Percentiles rank a stretch among this genome's conserved stretches.
phyloP scores from a whole-genome alignment of 768 basidiomycete genomes.

The Hortiboletus flavorubellus region DNA sequence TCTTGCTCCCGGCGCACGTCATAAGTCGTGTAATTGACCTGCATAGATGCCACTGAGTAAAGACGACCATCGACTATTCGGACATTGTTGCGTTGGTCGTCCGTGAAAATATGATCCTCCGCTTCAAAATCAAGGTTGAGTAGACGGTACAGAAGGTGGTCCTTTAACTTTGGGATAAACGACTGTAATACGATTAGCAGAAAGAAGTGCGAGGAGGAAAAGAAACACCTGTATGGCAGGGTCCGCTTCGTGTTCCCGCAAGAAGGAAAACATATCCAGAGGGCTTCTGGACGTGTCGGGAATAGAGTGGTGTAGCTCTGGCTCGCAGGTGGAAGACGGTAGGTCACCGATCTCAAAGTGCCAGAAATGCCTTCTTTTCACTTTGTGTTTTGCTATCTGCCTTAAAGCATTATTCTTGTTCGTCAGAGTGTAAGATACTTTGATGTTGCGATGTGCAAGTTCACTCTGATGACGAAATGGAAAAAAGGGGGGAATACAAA shows the following conservation, averaged over 20 bases:
- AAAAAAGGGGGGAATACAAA: not conserved
- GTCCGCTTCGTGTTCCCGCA: not conserved
- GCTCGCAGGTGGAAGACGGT: not conserved
- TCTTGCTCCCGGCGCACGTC: conserved; percentile 26
- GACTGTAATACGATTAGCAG: not conserved
- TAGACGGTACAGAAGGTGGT: conserved; percentile 15
- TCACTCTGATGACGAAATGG: conserved; percentile 32
- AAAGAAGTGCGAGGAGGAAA: not conserved
- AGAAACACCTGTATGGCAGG: conserved; percentile 8
- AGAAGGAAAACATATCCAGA: not conserved
- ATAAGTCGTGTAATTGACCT: conserved; percentile 34
- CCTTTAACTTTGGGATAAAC: conserved; percentile 12
- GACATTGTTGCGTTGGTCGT: conserved; percentile 9
- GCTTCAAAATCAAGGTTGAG: not conserved
- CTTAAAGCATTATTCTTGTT: conserved; percentile 32
- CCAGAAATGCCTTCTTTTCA: conserved; percentile 10
- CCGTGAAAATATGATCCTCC: conserved; percentile 5
- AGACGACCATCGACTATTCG: conserved; percentile 14
- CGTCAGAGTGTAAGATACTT: conserved; percentile 34
- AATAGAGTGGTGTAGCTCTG: conserved; percentile 10
- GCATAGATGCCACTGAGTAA: conserved; percentile 19
- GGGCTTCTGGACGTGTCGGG: not conserved
- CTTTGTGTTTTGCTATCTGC: conserved; percentile 30
- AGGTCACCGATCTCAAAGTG: not conserved
- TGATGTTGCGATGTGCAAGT: conserved; percentile 34